Base-by-base conservation (phyloP, 148 eudicot genomes). In the Heliamphora exappendiculata region DNA sequence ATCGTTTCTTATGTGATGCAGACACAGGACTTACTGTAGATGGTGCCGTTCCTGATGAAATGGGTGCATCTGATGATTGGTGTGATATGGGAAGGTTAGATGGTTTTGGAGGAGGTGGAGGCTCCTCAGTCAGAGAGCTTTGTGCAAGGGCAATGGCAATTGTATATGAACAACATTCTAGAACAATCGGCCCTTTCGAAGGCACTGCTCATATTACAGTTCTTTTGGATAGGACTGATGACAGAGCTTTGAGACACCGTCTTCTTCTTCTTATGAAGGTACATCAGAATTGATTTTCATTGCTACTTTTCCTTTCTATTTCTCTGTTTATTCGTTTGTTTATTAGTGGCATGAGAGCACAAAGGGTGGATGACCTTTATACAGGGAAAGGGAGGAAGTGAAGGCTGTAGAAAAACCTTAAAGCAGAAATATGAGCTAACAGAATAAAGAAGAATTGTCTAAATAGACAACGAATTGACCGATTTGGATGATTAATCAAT, bases 21-120 rank as follows among this genome's bases (percentile, higher is more conserved):
- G 98, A 95, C 82, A 84, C 83, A 44, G 98, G 97, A 42, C 91
- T 95, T 70, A 92, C 96, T 28, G 96, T 92, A 31, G 97, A 91
- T 89, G 98, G 98, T 73, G 93, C 97, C 47, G 86, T 95, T 77
- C 98, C 98, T 77, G 98, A 95, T 86, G 94, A 92, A 86, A 84
- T 92, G 81, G 97, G 98, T 60, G 88, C 93, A 34, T 89, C 98
- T 78, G 98, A 95, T 86, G 98, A 95, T 89, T 95, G 98, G 98
- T 95, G 98, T 89, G 98, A 95, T 79, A 89, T 95, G 98, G 97
- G 92, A 73, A 87, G 98, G 81, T 78, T 95, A 83, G 98, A 95
- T 91, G 98, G 98, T 80, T 95, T 95, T 89, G 98, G 98, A 42
- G 98, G 98, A 66, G 98, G 97, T 51, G 98, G 97, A 3, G 97